Conservation (phyloP, 192 early-diverging fungal species). For the Linnemannia exigua region DNA sequence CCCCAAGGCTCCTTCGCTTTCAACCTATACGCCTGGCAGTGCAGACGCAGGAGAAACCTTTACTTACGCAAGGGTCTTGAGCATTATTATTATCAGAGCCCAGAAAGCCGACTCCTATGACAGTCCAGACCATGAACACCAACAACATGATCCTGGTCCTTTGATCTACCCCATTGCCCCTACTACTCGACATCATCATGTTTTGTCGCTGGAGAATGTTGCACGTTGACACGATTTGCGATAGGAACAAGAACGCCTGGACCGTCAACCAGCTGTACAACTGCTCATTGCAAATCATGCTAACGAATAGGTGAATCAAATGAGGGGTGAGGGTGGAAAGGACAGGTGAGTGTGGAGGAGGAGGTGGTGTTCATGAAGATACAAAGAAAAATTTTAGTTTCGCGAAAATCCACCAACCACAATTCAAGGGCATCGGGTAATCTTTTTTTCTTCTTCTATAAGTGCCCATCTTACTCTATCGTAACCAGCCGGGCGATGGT, state of each 20-base stretch:
- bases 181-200: conserved; percentile 23
- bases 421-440: too few species aligned
- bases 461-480: conserved; percentile 37
- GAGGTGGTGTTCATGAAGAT: not conserved
- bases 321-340: not conserved
- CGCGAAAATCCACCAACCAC: not conserved
- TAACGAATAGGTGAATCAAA: not conserved
- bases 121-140: conserved; percentile 49
- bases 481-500: conserved; percentile 36
- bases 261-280: conserved; percentile 56
- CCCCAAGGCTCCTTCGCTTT: too few species aligned
- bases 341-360: not conserved
- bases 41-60: too few species aligned
- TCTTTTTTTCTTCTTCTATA: not conserved
- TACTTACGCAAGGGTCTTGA: conserved; percentile 36
- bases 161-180: conserved; percentile 31
- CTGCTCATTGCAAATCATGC: conserved; percentile 52
- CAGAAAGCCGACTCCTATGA: conserved; percentile 53
- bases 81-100: conserved; percentile 13
- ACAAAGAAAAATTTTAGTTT: not conserved
- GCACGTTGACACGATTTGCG: conserved; percentile 36
- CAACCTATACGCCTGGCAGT: not conserved
- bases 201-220: conserved; percentile 41
- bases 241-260: conserved; percentile 39
- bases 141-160: conserved; percentile 37